Percentiles rank a stretch among this genome's conserved stretches.
phyloP scores from a whole-genome alignment of 2,329 filamentous ascomycete species.

The Dactylellina parvicollis region DNA sequence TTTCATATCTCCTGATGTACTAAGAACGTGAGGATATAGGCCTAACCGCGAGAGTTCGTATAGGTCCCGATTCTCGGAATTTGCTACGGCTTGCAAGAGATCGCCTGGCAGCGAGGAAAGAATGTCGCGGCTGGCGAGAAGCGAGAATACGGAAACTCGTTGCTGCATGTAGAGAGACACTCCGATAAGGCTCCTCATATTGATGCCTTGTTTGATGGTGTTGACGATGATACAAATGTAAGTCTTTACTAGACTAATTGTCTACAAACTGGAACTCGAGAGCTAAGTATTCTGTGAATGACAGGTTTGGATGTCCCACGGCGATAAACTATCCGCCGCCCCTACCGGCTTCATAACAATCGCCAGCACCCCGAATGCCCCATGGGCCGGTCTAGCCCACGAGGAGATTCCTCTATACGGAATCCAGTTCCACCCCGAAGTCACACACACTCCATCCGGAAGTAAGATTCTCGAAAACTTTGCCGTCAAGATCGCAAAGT shows the following conservation, averaged over 20 bases:
- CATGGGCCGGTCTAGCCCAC: conserved; percentile 82
- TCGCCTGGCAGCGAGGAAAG: conserved; percentile 74
- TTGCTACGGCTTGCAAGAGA: conserved; percentile 75
- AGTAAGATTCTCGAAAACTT: conserved; percentile 82
- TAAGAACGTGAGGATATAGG: not conserved
- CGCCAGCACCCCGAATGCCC: conserved; percentile 78
- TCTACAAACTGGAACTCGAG: not conserved
- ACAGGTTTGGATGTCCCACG: conserved; percentile 83
- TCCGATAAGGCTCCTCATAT: conserved; percentile 70
- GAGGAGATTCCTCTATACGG: conserved; percentile 66
- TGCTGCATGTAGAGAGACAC: conserved; percentile 71
- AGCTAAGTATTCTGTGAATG: conserved; percentile 55
- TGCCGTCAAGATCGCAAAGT: conserved; percentile 80
- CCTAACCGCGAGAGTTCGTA: conserved; percentile 52
- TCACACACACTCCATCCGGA: conserved; percentile 77
- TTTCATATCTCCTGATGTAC: conserved; percentile 63
- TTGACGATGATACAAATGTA: conserved; percentile 74
- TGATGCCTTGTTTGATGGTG: conserved; percentile 79
- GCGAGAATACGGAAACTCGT: conserved; percentile 77
- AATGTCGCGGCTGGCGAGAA: conserved; percentile 74
- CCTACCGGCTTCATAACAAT: conserved; percentile 78
- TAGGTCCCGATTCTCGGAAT: conserved; percentile 67
- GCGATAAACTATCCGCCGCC: conserved; percentile 80
- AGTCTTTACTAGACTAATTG: not conserved
- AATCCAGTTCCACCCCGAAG: conserved; percentile 90